Conservation (phyloP, 2,329 filamentous ascomycete genomes). For the Apiospora rasikravindrae region DNA sequence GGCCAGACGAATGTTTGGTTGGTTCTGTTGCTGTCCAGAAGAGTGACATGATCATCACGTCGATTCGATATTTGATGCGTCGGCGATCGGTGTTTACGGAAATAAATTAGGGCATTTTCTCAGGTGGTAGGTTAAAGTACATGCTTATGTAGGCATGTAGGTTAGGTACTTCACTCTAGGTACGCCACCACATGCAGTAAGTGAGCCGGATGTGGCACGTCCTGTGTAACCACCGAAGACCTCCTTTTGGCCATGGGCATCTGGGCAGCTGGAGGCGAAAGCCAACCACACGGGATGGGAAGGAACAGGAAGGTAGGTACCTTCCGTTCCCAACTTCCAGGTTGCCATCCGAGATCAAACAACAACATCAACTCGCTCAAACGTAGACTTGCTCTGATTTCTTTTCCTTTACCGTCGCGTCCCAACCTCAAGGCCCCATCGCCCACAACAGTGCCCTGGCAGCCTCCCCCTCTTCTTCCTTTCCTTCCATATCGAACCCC, state of each 20-base stretch:
- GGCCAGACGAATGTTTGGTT: not conserved
- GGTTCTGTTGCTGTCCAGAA: not conserved
- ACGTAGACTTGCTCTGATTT: not conserved
- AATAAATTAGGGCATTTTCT: not conserved
- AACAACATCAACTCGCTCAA: not conserved
- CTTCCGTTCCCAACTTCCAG: slow-evolving; percentile 8
- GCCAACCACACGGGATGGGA: not conserved
- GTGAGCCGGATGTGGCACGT: slow-evolving; percentile 1
- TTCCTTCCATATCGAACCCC: not conserved
- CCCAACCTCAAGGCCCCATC: not conserved
- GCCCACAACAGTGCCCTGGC: not conserved
- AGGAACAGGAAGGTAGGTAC: slow-evolving; percentile 1
- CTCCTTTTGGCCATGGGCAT: slow-evolving; percentile 1
- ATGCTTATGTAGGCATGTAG: too few relatives aligned
- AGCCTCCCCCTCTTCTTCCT: not conserved
- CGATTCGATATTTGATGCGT: not conserved
- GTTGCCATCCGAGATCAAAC: slow-evolving; percentile 5
- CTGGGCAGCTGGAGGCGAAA: slow-evolving; percentile 12
- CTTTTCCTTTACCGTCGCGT: not conserved
- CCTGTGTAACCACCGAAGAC: slow-evolving; percentile 7
- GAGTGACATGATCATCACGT: not conserved
- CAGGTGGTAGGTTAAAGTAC: too few relatives aligned
- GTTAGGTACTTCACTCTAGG: not conserved
- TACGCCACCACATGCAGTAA: not conserved
- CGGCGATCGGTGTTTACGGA: slow-evolving; percentile 5